Evolutionary conservation across 2,329 filamentous ascomycete genomes (phyloP).

Genomic region (Microcyclosporella mali): DNA sequence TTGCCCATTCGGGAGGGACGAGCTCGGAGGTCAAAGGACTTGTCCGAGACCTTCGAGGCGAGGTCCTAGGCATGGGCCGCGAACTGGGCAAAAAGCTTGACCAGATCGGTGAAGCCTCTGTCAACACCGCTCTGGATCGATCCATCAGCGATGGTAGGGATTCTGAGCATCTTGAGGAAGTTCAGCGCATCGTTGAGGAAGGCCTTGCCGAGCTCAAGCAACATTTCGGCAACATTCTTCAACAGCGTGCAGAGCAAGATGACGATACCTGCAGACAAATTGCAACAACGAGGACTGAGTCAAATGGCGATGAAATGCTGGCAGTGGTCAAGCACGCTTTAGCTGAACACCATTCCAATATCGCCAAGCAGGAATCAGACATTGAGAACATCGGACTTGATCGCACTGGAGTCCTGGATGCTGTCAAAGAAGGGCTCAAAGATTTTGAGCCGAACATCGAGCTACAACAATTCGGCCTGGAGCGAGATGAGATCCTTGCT

Average conservation of each 20-base stretch:
- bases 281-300: conserved; percentile 36
- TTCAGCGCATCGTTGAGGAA: conserved; percentile 71
- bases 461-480: conserved; percentile 80
- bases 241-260: conserved; percentile 59
- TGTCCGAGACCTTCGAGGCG: conserved; percentile 80
- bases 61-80: conserved; percentile 89
- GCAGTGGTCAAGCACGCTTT: conserved; percentile 73
- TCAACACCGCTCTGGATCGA: conserved; percentile 30
- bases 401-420: conserved; percentile 73
- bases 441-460: conserved; percentile 91
- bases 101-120: conserved; percentile 46
- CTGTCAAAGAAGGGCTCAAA: conserved; percentile 86
- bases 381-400: conserved; percentile 34
- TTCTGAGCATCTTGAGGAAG: conserved; percentile 56
- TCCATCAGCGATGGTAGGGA: conserved; percentile 38
- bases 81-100: conserved; percentile 85
- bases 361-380: conserved; percentile 18
- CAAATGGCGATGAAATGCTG: conserved; percentile 70
- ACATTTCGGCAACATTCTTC: conserved; percentile 73
- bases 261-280: conserved; percentile 30
- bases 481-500: conserved; percentile 81
- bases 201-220: conserved; percentile 75
- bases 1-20: conserved; percentile 78
- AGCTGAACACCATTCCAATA: conserved; percentile 53
- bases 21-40: conserved; percentile 89